Evolutionary conservation across 192 early-diverging fungal genomes (phyloP), one percentile per base, ranked within the genome.

Genomic region (Coemansia interrupta): DNA sequence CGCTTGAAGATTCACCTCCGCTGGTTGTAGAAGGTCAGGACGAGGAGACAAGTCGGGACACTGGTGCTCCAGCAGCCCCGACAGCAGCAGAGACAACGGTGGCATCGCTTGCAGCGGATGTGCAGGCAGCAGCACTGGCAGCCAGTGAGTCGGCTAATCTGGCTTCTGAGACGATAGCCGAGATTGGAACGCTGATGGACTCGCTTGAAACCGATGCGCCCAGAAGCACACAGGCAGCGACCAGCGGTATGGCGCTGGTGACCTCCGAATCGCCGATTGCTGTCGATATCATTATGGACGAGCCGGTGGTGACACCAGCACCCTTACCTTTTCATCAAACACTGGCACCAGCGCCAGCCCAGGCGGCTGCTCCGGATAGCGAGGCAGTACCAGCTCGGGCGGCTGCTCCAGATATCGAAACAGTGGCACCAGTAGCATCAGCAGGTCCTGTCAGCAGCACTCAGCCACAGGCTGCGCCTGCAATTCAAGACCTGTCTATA

Each of bases 1-100:
- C 24, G 29, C 41, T 41, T 12, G 46, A 13, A 5, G 61, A 60
- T 26, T 46, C 48, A 5, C 72, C 66, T 8, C 54, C 60, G 40
- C 20, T 42, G 4, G 47, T 46, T 11, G 39, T 64, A n/a, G 20
- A 29, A 20, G 49, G 41, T 17, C 60, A 65, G 17, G 60, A 57
- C 20, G 24, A 23, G 6, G 32, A 36, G 5, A 36, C 10, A 6
- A 36, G 10, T 8, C 32, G 9, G 32, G 9, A 36, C 19, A 6
- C n/a, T 20, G 53, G 17, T 26, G 7, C 32, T 2, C 22, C 40
- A 9, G 18, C n/a, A 22, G 14, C 39, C 28, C 17, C 60, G 5
- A 26, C 18, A 18, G 8, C 47, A 49, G 15, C 24, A n/a, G 23
- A 12, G 11, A 28, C 24, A 28, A 11, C 19, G 41, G 19, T 14